Evolutionary conservation across 495 filamentous ascomycete species (phyloP), one percentile per base, ranked within the genome.

Genomic region (Tetracladium setigerum): DNA sequence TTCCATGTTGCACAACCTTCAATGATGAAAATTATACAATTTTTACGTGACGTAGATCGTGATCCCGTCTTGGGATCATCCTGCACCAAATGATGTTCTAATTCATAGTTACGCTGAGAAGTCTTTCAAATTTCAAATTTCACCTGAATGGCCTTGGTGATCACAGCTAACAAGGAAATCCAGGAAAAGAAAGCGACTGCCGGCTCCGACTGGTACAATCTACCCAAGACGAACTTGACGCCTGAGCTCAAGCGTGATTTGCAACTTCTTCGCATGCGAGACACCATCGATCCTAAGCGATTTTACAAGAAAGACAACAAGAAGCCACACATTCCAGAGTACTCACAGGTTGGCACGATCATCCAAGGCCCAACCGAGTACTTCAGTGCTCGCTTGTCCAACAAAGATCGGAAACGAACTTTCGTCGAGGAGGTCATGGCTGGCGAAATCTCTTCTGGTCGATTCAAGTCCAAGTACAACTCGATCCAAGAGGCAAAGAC

Each of bases 31-130:
- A 76, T 69, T 59, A 69, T 73, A 71, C 67, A 74, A 72, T 59
- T 63, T 63, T 57, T 64, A 63, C 77, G 80, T 80, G 78, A 84
- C 68, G 76, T 74, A 71, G 80, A 73, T 66, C 70, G 54, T 67
- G 76, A 71, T 73, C 76, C 79, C 85, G 86, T 91, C 67, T 80
- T 89, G 86, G 81, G 74, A 65, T 72, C 72, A 70, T 67, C 74
- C 80, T 81, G 78, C 79, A 74, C 57, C 62, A 70, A 67, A 86
- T 87, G 54, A 57, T 56, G 38, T 59, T 65, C 65, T 67, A 73
- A 71, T 77, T 89, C 88, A 96, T 95, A 98, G 92, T 98, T 98
- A 98, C 92, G 90, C 90, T 95, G 91, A 97, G 56, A 59, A 59
- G 49, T 55, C 46, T 42, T 52, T 44, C 24, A 19, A 36, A 38